Evolutionary conservation across 441 rosid species (phyloP), one percentile per base, ranked within the genome.

Genomic region (Capsella rubella): DNA sequence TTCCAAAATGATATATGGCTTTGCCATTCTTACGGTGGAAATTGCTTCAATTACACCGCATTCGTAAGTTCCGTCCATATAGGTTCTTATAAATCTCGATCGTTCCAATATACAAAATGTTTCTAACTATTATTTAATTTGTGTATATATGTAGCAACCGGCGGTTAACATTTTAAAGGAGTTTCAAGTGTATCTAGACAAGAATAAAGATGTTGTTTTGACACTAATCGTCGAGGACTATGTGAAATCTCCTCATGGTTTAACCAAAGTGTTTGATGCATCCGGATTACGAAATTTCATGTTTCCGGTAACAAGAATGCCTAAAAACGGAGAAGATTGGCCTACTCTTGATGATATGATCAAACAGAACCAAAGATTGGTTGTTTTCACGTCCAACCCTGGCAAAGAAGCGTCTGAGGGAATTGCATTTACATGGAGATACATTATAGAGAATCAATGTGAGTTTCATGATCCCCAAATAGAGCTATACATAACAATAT

Each of bases 361-460:
- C 39, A 64, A 35, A 3, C 68, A 79, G 68, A 89, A 89, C 78
- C 91, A 89, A 67, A 80, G 93, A 16, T 64, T 89, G 49, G 52
- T 89, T 16, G 90, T 89, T 70, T 89, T 89, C 74, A 84, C 93
- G 51, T 89, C 91, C 27, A 77, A 74, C 37, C 68, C 86, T 12
- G 53, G 50, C 0, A 89, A 87, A 67, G 93, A 89, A 67, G 78
- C 87, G 6, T 62, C 86, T 0, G 93, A 89, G 78, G 90, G 88
- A 45, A 84, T 85, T 40, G 91, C 91, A 12, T 84, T 83, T 69
- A 80, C 80, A 55, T 85, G 93, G 93, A 81, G 79, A 72, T 87
- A 87, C 76, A 51, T 85, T 81, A 83, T 87, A 9, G 91, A 89
- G 69, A 89, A 79, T 62, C 93, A 87, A 81, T 89, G 93, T 87